phyloP scores from a whole-genome alignment of 805 yeast species.

The Torulaspora franciscae region DNA sequence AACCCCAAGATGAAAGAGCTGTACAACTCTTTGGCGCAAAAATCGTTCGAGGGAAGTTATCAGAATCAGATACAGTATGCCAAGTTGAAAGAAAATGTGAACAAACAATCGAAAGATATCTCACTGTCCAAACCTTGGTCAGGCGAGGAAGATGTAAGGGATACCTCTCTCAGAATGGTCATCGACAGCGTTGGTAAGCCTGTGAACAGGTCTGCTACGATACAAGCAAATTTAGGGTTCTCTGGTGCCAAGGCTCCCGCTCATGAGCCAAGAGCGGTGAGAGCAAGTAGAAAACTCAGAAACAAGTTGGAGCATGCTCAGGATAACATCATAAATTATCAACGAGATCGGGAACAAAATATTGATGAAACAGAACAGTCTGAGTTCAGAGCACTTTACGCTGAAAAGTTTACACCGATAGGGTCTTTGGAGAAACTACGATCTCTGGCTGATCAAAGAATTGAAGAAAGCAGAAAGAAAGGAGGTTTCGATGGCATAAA shows the following conservation, averaged over 20 bases:
- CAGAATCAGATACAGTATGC: constrained; percentile 41
- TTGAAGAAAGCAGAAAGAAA: constrained; percentile 65
- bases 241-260: constrained; percentile 14
- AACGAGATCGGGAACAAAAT: constrained; percentile 33
- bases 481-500: constrained; percentile 64
- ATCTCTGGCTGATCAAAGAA: constrained; percentile 68
- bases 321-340: constrained; percentile 63
- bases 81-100: constrained; percentile 43
- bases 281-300: constrained; percentile 24
- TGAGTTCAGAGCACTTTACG: constrained; percentile 53
- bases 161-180: constrained; percentile 50
- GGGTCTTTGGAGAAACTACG: constrained; percentile 44
- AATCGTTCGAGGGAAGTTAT: constrained; percentile 37
- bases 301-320: constrained; percentile 54
- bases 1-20: constrained; percentile 25
- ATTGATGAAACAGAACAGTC: constrained; percentile 41
- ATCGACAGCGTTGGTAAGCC: constrained; percentile 40
- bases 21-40: constrained; percentile 31
- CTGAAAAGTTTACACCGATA: constrained; percentile 50
- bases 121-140: constrained; percentile 56
- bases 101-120: constrained; percentile 42
- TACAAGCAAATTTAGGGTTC: constrained; percentile 11
- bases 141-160: constrained; percentile 48
- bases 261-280: constrained; percentile 18
- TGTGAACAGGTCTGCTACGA: neutral